These are phyloP conservation scores for Yamadazyma membranifaciens DNA, from an alignment of 1,139 yeast species.

Conservation along the genomic window DNA sequence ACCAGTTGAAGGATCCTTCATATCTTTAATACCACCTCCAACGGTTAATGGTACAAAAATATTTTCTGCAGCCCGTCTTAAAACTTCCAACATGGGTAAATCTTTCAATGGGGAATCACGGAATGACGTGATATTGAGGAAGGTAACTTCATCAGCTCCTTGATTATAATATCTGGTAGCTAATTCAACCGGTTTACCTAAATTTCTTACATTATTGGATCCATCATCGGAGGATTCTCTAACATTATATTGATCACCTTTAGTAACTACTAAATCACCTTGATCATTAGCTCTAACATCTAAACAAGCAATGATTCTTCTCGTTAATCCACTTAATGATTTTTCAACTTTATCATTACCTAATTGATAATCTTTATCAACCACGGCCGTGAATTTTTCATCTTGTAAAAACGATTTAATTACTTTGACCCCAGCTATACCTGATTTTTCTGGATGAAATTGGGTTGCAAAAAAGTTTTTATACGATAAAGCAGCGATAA, in stretches of 20 bases:
- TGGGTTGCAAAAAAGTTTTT: conserved; percentile 90
- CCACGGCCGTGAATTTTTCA: conserved; percentile 25
- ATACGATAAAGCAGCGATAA: conserved; percentile 78
- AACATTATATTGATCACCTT: conserved; percentile 97
- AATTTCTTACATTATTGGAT: conserved; percentile 64
- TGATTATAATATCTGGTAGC: conserved; percentile 87
- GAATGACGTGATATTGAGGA: conserved; percentile 90
- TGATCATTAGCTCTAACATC: conserved; percentile 94
- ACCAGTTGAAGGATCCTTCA: conserved; percentile 75
- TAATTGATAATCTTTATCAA: conserved; percentile 19
- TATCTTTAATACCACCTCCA: conserved; percentile 95
- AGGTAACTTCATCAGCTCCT: conserved; percentile 97
- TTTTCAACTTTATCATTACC: conserved; percentile 32
- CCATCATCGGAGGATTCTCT: conserved; percentile 60
- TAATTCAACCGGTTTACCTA: conserved; percentile 93
- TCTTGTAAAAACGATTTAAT: conserved; percentile 69
- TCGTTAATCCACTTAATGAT: conserved; percentile 70
- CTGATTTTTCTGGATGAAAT: conserved; percentile 97
- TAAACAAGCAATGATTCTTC: conserved; percentile 90
- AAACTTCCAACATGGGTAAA: conserved; percentile 91
- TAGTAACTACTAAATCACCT: conserved; percentile 95
- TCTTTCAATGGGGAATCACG: conserved; percentile 89
- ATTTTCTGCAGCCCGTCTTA: conserved; percentile 77
- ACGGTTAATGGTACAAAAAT: conserved; percentile 96
- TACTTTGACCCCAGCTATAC: conserved; percentile 79